phyloP scores from a whole-genome alignment of 257 asterid species.

The Ballota nigra region DNA sequence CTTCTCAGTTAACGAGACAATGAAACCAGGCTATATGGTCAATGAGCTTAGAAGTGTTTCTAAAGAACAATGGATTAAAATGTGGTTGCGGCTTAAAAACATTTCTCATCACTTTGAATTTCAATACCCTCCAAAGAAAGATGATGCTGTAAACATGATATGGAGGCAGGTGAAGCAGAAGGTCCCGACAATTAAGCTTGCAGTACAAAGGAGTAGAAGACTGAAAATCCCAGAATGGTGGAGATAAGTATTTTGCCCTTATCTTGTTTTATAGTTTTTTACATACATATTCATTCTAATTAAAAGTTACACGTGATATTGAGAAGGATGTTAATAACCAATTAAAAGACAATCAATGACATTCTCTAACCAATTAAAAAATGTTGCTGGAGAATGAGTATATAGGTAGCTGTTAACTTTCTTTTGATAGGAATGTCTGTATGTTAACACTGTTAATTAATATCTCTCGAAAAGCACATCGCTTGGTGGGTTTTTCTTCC shows the following conservation, averaged over 20 bases:
- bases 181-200: conserved; percentile 64
- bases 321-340: not conserved
- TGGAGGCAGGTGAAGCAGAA: conserved; percentile 87
- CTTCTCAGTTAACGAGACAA: conserved; percentile 65
- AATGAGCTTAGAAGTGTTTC: conserved; percentile 48
- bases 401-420: no score
- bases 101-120: conserved; percentile 78
- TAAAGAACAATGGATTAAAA: conserved; percentile 59
- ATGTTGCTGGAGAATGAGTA: not conserved
- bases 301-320: not conserved
- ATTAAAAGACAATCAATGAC: not conserved
- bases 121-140: conserved; percentile 75
- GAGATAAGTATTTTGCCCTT: conserved; percentile 38
- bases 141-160: conserved; percentile 82
- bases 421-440: no score
- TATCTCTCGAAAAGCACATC: no score
- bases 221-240: conserved; percentile 93
- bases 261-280: no score
- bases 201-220: conserved; percentile 68
- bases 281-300: not conserved
- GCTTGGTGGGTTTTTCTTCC: no score
- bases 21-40: conserved; percentile 54
- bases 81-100: conserved; percentile 71
- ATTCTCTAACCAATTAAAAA: not conserved
- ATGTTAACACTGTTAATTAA: no score